Evolutionary conservation across 345 rosid genomes (phyloP).

Genomic region (Ceriops zippeliana): DNA sequence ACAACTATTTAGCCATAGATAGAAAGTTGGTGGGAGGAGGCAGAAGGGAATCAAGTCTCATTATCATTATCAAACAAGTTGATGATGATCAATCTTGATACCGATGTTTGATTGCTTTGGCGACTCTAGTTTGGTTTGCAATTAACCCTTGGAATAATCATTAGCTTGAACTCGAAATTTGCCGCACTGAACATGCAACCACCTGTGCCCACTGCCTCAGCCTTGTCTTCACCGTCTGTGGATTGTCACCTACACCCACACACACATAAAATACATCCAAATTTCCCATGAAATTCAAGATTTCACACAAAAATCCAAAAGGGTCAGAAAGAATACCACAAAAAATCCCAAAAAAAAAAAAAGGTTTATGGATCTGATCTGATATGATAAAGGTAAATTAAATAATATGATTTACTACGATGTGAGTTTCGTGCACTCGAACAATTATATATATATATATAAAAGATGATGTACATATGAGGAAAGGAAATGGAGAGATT

Average conservation of each 20-base stretch:
- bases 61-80: constrained; percentile 15
- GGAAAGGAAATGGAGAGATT: neutral
- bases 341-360: neutral
- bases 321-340: neutral
- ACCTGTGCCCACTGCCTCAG: constrained; percentile 92
- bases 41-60: neutral
- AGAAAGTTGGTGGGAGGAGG: neutral
- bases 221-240: constrained; percentile 78
- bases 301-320: neutral
- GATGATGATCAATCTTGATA: neutral
- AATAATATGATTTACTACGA: no score
- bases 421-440: no score
- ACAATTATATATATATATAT: neutral
- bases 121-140: constrained; percentile 2
- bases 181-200: constrained; percentile 92
- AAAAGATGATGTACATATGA: neutral
- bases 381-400: no score
- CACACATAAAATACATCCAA: neutral
- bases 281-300: neutral
- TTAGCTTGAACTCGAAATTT: constrained; percentile 36
- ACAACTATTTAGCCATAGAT: neutral
- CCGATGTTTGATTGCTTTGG: constrained; percentile 22
- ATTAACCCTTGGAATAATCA: neutral
- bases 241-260: constrained; percentile 55
- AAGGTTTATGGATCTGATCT: neutral